phyloP scores from a whole-genome alignment of 306 rosid genomes.

The Spatholobus suberectus region DNA sequence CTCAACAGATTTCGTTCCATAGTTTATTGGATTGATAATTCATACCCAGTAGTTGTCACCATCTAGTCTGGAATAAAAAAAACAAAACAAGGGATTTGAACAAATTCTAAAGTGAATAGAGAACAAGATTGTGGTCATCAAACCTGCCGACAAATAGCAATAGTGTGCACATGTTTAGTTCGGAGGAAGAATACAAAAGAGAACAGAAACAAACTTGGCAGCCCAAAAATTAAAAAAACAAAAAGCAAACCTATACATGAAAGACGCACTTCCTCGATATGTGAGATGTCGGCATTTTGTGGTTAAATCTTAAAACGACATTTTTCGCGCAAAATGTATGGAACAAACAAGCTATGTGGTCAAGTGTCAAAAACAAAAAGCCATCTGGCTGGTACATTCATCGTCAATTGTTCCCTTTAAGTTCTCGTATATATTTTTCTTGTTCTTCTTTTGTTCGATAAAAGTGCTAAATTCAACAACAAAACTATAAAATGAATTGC shows the following conservation, averaged over 20 bases:
- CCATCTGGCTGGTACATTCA: neutral
- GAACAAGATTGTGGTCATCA: slow-evolving; percentile 21
- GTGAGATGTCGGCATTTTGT: slow-evolving; percentile 15
- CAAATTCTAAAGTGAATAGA: slow-evolving; percentile 21
- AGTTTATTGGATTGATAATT: neutral
- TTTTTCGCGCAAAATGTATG: neutral
- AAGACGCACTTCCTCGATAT: slow-evolving; percentile 4
- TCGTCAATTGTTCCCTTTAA: neutral
- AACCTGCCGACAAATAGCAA: slow-evolving; percentile 47
- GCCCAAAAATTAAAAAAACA: neutral
- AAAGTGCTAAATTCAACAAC: neutral
- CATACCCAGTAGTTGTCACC: slow-evolving; percentile 33
- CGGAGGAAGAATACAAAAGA: neutral
- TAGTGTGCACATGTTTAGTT: slow-evolving; percentile 48
- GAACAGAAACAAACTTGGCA: neutral
- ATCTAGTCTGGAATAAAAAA: slow-evolving; percentile 15
- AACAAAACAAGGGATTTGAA: slow-evolving; percentile 30
- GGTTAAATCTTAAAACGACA: slow-evolving; percentile 21
- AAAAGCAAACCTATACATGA: neutral
- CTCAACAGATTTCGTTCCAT: slow-evolving; percentile 37
- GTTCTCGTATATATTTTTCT: neutral
- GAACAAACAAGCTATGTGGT: slow-evolving; percentile 10
- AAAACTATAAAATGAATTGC: neutral
- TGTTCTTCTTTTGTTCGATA: neutral
- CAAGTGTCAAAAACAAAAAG: slow-evolving; percentile 1